phyloP scores from a whole-genome alignment of 106 monocot species.

The Dendrobium chrysotoxum region DNA sequence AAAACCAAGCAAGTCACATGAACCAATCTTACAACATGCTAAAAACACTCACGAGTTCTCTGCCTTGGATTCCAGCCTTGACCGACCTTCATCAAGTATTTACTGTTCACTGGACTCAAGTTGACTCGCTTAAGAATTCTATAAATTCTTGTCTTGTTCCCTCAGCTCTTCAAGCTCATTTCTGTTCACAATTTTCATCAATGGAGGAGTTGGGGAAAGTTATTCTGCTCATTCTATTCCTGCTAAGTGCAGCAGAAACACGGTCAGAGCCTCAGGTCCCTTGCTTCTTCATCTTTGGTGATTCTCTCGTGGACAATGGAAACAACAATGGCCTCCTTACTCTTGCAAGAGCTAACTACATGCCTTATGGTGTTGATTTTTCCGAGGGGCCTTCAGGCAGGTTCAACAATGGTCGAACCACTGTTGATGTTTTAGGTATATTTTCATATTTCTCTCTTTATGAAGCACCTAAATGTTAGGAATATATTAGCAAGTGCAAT shows the following conservation, averaged over 20 bases:
- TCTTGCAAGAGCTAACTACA: slow-evolving; percentile 72
- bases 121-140: background rate
- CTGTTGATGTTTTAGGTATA: slow-evolving; percentile 54
- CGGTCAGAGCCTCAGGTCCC: slow-evolving; percentile 47
- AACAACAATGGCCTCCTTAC: slow-evolving; percentile 74
- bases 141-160: background rate
- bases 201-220: background rate
- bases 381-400: slow-evolving; percentile 50
- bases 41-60: background rate
- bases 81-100: background rate
- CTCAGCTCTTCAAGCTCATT: background rate
- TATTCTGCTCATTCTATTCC: background rate
- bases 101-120: background rate
- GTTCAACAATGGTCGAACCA: slow-evolving; percentile 78
- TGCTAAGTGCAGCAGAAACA: background rate
- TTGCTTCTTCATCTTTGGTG: slow-evolving; percentile 80
- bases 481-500: no score
- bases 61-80: background rate
- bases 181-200: background rate
- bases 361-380: slow-evolving; percentile 87
- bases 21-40: background rate
- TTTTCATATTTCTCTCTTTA: background rate
- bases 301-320: slow-evolving; percentile 86
- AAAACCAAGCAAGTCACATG: background rate
- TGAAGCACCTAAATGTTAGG: background rate